Conservation (phyloP, 2,329 filamentous ascomycete species). For the Aspergillus pseudoviridinutans region DNA sequence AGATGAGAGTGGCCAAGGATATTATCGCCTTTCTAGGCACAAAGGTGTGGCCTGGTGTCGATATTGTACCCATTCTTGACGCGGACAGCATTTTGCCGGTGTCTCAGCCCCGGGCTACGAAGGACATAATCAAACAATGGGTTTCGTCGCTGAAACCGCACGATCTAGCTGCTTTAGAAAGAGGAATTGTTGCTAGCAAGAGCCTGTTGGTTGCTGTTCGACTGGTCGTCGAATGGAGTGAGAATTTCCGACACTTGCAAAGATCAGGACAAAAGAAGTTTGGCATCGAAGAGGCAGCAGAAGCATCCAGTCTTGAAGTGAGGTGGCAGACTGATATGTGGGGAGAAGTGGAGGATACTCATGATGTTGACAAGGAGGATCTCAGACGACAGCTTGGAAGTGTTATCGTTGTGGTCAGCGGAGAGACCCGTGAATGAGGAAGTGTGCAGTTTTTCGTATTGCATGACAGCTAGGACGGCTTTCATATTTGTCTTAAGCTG, state of each 20-base stretch:
- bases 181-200: conserved; percentile 80
- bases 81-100: conserved; percentile 69
- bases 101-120: conserved; percentile 69
- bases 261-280: conserved; percentile 49
- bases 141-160: conserved; percentile 66
- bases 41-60: conserved; percentile 77
- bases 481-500: background rate
- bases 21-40: conserved; percentile 69
- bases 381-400: conserved; percentile 82
- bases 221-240: conserved; percentile 82
- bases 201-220: conserved; percentile 74
- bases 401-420: conserved; percentile 74
- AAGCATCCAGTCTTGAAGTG: conserved; percentile 76
- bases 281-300: conserved; percentile 76
- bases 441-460: background rate
- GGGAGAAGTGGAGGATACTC: conserved; percentile 97
- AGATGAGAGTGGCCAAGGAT: conserved; percentile 64
- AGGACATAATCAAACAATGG: conserved; percentile 75
- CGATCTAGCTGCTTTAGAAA: conserved; percentile 83
- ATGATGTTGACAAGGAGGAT: conserved; percentile 94
- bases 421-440: conserved; percentile 35
- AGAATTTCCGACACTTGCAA: conserved; percentile 58
- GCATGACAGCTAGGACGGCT: background rate
- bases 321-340: conserved; percentile 85
- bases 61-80: conserved; percentile 77